Evolutionary conservation across 768 basidiomycete genomes (phyloP), one percentile per base, ranked within the genome.

Genomic region (Leccinum arenicola): DNA sequence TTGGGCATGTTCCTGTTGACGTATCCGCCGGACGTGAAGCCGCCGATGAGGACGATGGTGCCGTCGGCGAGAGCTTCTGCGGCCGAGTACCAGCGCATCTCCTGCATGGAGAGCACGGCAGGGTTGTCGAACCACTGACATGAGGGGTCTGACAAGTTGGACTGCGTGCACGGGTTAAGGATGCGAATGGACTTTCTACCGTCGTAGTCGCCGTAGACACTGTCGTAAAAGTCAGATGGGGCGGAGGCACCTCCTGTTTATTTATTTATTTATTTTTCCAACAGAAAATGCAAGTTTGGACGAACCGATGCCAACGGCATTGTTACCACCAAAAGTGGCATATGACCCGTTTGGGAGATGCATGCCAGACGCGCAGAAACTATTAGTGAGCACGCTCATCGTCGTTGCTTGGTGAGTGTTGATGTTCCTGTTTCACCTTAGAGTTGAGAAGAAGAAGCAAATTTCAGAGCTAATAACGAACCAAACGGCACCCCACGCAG

Each of bases 351-450:
- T 91, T 25, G 89, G 89, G 3, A 91, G 77, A 65, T 91, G 88
- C 82, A 86, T 84, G 49, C 90, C 91, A 1, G 87, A 90, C 2
- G 91, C 83, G 65, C 91, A 93, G 74, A 93, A 93, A 1, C 80
- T 73, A 67, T 92, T 92, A 12, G 86, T 87, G 36, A 71, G 66
- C 29, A 92, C 79, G 62, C 33, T 62, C 68, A 70, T 68, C 2
- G 60, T 43, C 19, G 66, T 68, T 5, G 68, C 68, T 27, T 62
- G 51, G 27, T n/a, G 65, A 8, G 57, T 33, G 40, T 58, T 54
- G 47, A 70, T 67, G 53, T 65, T 62, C 68, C 68, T 68, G 38
- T 23, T 15, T 52, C 33, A 36, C 57, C 11, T 52, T 43, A 29
- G 49, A 89, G 86, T 1, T 6, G 1, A 17, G n/a, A 4, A 25